Conservation (phyloP, 2,329 filamentous ascomycete species). For the Hymenoscyphus infarciens region DNA sequence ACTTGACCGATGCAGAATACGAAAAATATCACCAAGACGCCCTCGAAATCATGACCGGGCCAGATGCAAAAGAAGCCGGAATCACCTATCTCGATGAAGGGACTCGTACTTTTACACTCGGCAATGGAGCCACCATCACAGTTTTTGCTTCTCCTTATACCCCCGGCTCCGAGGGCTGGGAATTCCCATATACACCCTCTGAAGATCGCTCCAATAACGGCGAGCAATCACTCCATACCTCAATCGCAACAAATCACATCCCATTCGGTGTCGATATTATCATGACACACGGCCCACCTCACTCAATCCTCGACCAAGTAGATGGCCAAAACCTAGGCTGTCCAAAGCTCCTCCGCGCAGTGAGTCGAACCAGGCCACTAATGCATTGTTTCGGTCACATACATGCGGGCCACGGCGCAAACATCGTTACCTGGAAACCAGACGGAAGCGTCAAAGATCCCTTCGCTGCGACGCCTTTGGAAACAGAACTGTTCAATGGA, state of each 20-base stretch:
- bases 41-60: slow-evolving; percentile 17
- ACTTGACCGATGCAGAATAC: slow-evolving; percentile 25
- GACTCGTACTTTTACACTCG: slow-evolving; percentile 25
- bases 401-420: slow-evolving; percentile 56
- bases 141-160: slow-evolving; percentile 32
- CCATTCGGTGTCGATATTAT: slow-evolving; percentile 33
- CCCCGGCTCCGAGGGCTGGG: slow-evolving; percentile 24
- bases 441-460: slow-evolving; percentile 31
- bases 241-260: slow-evolving; percentile 19
- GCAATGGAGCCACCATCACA: slow-evolving; percentile 23
- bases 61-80: slow-evolving; percentile 19
- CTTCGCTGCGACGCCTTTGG: slow-evolving; percentile 31
- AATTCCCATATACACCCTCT: slow-evolving; percentile 25
- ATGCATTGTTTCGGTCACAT: slow-evolving; percentile 58
- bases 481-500: slow-evolving; percentile 38
- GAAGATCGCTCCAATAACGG: slow-evolving; percentile 23
- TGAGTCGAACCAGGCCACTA: slow-evolving; percentile 42
- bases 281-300: slow-evolving; percentile 42
- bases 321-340: slow-evolving; percentile 41
- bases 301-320: slow-evolving; percentile 12
- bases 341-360: slow-evolving; percentile 42
- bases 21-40: slow-evolving; percentile 12
- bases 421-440: slow-evolving; percentile 48
- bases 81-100: slow-evolving; percentile 30
- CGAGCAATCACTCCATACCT: slow-evolving; percentile 4